Evolutionary conservation across 306 rosid species (phyloP).

Genomic region (Acacia confusa): DNA sequence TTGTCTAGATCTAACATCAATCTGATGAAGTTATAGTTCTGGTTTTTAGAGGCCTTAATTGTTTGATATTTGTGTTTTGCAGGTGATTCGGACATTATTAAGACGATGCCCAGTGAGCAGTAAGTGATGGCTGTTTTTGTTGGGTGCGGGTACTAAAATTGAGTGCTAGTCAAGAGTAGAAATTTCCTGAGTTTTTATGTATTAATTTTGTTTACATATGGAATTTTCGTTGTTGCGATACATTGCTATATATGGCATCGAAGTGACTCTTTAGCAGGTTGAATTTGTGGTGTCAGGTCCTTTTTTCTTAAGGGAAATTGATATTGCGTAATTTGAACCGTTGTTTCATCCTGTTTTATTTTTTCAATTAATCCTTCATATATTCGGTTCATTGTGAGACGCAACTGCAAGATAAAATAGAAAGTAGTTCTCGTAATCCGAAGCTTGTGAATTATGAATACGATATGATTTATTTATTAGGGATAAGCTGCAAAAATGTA

Average conservation of each 20-base stretch:
- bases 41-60: not conserved
- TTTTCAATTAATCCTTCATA: not conserved
- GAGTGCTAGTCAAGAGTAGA: not conserved
- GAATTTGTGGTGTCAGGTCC: not conserved
- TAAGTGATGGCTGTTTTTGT: constrained; percentile 8
- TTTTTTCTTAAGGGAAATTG: not conserved
- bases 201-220: constrained; percentile 14
- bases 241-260: not conserved
- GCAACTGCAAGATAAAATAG: not conserved
- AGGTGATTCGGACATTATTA: constrained; percentile 61
- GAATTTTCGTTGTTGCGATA: not conserved
- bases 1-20: not conserved
- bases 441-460: not conserved
- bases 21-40: not conserved
- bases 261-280: not conserved
- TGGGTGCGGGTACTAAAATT: not conserved
- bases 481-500: too few species aligned
- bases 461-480: too few species aligned
- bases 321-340: not conserved
- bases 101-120: constrained; percentile 47
- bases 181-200: not conserved
- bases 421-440: not conserved
- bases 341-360: not conserved
- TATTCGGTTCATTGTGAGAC: not conserved
- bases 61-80: constrained; percentile 17